Conservation (phyloP, 2,329 filamentous ascomycete genomes). For the Podosphaera aphanis region DNA sequence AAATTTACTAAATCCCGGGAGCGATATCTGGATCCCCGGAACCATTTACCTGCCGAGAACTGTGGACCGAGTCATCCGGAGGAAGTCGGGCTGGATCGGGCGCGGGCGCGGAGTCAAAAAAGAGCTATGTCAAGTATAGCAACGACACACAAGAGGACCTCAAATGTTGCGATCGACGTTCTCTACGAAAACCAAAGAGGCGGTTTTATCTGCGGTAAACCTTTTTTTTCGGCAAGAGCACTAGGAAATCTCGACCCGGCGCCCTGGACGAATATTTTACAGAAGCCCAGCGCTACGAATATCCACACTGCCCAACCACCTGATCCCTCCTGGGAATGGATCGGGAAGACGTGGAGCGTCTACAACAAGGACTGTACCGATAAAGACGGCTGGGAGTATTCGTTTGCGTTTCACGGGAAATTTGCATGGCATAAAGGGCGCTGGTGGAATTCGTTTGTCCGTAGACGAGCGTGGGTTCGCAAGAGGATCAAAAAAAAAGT, state of each 20-base stretch:
- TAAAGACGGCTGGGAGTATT: conserved; percentile 90
- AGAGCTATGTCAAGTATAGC: not conserved
- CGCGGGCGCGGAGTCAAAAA: conserved; percentile 1
- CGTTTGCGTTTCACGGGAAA: conserved; percentile 53
- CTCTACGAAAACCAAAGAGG: conserved; percentile 92
- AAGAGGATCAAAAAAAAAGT: conserved; percentile 43
- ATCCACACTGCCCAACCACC: conserved; percentile 79
- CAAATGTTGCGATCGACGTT: conserved; percentile 48
- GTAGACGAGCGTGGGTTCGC: conserved; percentile 68
- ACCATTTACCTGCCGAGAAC: not conserved
- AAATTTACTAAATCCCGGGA: conserved; percentile 17
- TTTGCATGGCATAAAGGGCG: conserved; percentile 74
- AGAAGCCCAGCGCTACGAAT: conserved; percentile 35
- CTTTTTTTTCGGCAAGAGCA: conserved; percentile 71
- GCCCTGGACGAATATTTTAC: conserved; percentile 57
- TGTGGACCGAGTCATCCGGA: conserved; percentile 8
- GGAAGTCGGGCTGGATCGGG: not conserved
- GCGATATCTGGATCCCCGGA: conserved; percentile 6
- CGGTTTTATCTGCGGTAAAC: conserved; percentile 66
- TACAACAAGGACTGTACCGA: conserved; percentile 60
- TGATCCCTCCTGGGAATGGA: conserved; percentile 90
- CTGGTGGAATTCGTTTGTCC: conserved; percentile 92
- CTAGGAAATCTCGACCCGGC: conserved; percentile 68
- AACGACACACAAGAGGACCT: conserved; percentile 13
- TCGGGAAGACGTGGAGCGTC: conserved; percentile 39